Evolutionary conservation across 805 yeast genomes (phyloP), one percentile per base, ranked within the genome.

Genomic region (Ogataea degrootiae): DNA sequence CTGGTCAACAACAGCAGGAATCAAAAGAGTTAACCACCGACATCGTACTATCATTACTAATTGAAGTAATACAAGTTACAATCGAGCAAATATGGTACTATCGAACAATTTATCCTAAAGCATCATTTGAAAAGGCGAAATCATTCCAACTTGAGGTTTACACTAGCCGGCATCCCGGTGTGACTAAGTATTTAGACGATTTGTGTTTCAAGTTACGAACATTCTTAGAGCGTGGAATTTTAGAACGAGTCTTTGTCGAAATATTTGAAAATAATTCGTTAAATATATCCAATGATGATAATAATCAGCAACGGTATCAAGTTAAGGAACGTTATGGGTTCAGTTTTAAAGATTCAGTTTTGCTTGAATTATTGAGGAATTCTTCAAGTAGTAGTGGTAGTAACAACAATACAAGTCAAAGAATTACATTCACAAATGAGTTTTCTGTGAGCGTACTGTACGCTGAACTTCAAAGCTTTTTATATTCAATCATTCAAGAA

Each of bases 41-140:
- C 26, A 15, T 33, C 31, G 37, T 74, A 7, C 44, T 72, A 6
- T 49, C 63, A 2, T 56, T 71, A 6, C 47, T 81, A 6, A 63
- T 74, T 29, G 85, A 80, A 56, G 74, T 80, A 44, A 49, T 83
- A 12, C 64, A 69, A 3, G 77, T 75, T 1, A 72, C 76, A 66
- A 57, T 78, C 9, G 83, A 83, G 49, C 79, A 79, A 38, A 68
- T 83, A 1, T 62, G 83, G 42, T 82, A 76, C 59, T 65, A 74
- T 43, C 72, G 81, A 41, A 59, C 64, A 1, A 63, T 85, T 0
- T 85, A 85, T 54, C 83, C 83, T 0, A 56, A 48, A 1, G 73
- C 69, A 43, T 69, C 83, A 0, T 86, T 77, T 57, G 68, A 65
- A 21, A 58, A 60, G 12, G 65, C 66, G 3, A 69, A 71, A 22